Evolutionary conservation across 805 yeast genomes (phyloP).

Genomic region (Candida verbasci): DNA sequence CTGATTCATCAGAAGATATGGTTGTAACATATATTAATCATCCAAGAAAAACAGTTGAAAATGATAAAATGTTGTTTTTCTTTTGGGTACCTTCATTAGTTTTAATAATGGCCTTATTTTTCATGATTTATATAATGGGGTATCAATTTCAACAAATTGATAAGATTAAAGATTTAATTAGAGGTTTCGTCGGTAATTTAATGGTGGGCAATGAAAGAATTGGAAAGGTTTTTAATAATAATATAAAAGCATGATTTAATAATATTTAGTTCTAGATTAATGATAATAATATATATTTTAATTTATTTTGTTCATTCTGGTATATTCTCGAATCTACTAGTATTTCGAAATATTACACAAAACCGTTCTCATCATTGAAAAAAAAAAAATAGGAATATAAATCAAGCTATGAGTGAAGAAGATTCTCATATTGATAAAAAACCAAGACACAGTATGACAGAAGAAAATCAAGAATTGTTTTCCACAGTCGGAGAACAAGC

Average conservation of each 20-base stretch:
- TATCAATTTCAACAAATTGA: slow-evolving; percentile 29
- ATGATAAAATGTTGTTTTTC: slow-evolving; percentile 80
- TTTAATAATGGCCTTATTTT: slow-evolving; percentile 47
- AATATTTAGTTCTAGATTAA: neutral
- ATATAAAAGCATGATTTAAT: neutral
- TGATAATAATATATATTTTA: too few species aligned
- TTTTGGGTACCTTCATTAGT: slow-evolving; percentile 86
- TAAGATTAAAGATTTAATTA: slow-evolving; percentile 25
- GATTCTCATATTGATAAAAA: slow-evolving; percentile 13
- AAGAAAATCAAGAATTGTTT: slow-evolving; percentile 18
- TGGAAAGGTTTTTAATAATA: slow-evolving; percentile 28
- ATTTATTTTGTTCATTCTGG: neutral
- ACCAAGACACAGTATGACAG: slow-evolving; percentile 11
- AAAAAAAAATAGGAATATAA: slow-evolving; percentile 1
- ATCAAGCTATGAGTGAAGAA: slow-evolving; percentile 7
- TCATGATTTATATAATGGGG: slow-evolving; percentile 39
- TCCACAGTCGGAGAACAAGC: slow-evolving; percentile 39
- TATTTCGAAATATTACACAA: neutral
- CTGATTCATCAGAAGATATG: slow-evolving; percentile 43
- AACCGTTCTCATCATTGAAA: slow-evolving; percentile 1
- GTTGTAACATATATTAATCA: slow-evolving; percentile 38
- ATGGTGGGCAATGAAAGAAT: slow-evolving; percentile 43
- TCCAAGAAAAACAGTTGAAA: slow-evolving; percentile 47
- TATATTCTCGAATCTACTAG: neutral
- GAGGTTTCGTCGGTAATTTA: slow-evolving; percentile 36